Percentiles rank a stretch among this genome's conserved stretches.
phyloP scores from a whole-genome alignment of 73 alveolate species.

The Paramecium sexaurelia region DNA sequence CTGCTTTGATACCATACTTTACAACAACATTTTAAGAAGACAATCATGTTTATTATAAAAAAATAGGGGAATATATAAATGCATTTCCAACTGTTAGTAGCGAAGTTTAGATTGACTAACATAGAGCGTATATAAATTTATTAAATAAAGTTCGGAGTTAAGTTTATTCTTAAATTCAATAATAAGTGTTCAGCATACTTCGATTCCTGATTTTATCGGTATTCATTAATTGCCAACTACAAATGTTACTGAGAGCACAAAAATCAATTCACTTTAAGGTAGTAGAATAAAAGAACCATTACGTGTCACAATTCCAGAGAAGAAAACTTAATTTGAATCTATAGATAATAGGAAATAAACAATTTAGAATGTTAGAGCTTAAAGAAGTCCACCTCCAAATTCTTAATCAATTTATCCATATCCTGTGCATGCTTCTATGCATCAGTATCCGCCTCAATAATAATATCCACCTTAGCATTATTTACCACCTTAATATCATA shows the following conservation, averaged over 20 bases:
- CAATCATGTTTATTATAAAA: not conserved
- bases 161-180: not conserved
- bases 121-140: not conserved
- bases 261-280: not conserved
- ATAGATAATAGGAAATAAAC: not conserved
- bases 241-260: conserved; percentile 29
- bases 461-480: not conserved
- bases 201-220: conserved; percentile 25
- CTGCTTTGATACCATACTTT: not conserved
- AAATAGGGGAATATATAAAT: conserved; percentile 25
- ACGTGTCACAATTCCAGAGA: not conserved
- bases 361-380: not conserved
- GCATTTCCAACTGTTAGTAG: conserved; percentile 39
- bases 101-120: not conserved
- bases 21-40: conserved; percentile 46
- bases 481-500: not conserved
- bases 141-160: conserved; percentile 5
- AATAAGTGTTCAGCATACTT: conserved; percentile 1
- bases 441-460: not conserved
- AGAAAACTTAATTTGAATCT: not conserved
- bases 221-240: conserved; percentile 45
- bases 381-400: conserved; percentile 39
- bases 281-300: conserved; percentile 19
- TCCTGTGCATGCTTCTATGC: not conserved
- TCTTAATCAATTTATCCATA: not conserved